These are phyloP conservation scores for Aspergillus coremiiformis DNA, from an alignment of 495 filamentous ascomycete species.

Conservation along the genomic window DNA sequence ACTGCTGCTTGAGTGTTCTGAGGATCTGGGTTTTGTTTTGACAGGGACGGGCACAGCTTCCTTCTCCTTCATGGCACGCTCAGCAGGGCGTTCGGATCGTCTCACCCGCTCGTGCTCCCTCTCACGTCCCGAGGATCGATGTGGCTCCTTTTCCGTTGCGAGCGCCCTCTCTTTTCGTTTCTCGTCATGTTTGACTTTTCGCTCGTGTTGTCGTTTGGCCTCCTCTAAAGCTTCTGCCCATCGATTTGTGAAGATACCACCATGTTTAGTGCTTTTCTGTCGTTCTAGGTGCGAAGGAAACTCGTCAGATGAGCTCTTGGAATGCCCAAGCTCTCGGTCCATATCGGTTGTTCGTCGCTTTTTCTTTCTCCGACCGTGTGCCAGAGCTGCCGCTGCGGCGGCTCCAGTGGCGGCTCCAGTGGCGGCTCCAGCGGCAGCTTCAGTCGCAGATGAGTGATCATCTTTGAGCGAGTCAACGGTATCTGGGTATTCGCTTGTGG, in stretches of 20 bases:
- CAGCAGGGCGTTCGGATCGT: slow-evolving; percentile 7
- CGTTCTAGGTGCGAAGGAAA: slow-evolving; percentile 21
- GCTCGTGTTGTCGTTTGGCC: slow-evolving; percentile 32
- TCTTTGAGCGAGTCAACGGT: slow-evolving; percentile 1
- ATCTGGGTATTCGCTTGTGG: not conserved
- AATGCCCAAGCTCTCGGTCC: slow-evolving; percentile 28
- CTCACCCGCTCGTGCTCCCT: slow-evolving; percentile 2
- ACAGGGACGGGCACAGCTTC: slow-evolving; percentile 13
- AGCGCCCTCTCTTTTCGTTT: slow-evolving; percentile 11
- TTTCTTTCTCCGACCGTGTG: slow-evolving; percentile 15
- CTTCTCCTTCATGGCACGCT: slow-evolving; percentile 14
- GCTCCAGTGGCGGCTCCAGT: slow-evolving; percentile 11
- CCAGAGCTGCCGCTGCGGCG: slow-evolving; percentile 4
- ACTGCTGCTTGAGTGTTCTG: slow-evolving; percentile 23
- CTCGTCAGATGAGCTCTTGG: slow-evolving; percentile 35
- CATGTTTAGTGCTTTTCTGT: slow-evolving; percentile 30
- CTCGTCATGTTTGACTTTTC: slow-evolving; percentile 22
- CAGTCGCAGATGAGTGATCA: not conserved
- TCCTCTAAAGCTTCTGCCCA: slow-evolving; percentile 37
- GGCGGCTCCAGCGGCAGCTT: slow-evolving; percentile 7
- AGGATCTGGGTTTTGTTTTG: slow-evolving; percentile 22
- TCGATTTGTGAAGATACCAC: slow-evolving; percentile 27
- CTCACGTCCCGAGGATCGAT: slow-evolving; percentile 8
- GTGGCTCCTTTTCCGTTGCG: not conserved
- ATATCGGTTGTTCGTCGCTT: slow-evolving; percentile 23